phyloP scores from a whole-genome alignment of 2,329 filamentous ascomycete species.

The Diaporthe citri region DNA sequence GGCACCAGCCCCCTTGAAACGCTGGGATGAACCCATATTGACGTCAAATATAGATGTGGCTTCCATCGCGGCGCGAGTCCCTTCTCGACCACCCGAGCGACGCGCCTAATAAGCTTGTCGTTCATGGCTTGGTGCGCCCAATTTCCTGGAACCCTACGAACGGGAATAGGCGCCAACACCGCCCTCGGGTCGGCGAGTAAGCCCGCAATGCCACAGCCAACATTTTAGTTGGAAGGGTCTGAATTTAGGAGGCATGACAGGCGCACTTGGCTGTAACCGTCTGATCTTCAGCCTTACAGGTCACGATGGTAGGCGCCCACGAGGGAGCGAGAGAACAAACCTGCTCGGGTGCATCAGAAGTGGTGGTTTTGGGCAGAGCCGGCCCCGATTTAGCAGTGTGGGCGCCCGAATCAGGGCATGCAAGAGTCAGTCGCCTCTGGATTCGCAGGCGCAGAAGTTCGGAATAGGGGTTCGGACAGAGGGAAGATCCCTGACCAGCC shows the following conservation, averaged over 20 bases:
- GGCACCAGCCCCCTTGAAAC: neutral
- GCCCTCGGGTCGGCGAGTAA: slow-evolving; percentile 19
- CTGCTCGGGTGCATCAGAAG: slow-evolving; percentile 17
- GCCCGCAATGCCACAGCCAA: neutral
- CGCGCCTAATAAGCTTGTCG: slow-evolving; percentile 20
- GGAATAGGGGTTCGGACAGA: slow-evolving; percentile 28
- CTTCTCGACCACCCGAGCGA: neutral
- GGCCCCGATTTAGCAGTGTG: slow-evolving; percentile 24
- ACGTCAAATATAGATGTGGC: slow-evolving; percentile 11
- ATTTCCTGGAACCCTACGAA: slow-evolving; percentile 9
- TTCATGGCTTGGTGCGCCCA: slow-evolving; percentile 15
- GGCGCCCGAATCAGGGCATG: neutral
- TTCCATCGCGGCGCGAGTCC: neutral
- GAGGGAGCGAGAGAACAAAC: neutral
- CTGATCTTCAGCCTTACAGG: slow-evolving; percentile 31
- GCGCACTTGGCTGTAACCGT: slow-evolving; percentile 19
- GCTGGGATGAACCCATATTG: slow-evolving; percentile 17
- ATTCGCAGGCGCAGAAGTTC: neutral
- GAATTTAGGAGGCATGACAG: slow-evolving; percentile 7
- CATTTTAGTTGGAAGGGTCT: neutral
- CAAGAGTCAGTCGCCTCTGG: slow-evolving; percentile 21
- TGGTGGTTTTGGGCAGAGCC: slow-evolving; percentile 13
- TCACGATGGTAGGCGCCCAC: neutral
- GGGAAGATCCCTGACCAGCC: slow-evolving; percentile 31
- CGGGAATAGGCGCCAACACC: neutral